A percentile compares a stretch with the other conserved stretches of the same genome.
Evolutionary conservation across 768 basidiomycete species (phyloP).

Genomic region (Roridomyces roridus): DNA sequence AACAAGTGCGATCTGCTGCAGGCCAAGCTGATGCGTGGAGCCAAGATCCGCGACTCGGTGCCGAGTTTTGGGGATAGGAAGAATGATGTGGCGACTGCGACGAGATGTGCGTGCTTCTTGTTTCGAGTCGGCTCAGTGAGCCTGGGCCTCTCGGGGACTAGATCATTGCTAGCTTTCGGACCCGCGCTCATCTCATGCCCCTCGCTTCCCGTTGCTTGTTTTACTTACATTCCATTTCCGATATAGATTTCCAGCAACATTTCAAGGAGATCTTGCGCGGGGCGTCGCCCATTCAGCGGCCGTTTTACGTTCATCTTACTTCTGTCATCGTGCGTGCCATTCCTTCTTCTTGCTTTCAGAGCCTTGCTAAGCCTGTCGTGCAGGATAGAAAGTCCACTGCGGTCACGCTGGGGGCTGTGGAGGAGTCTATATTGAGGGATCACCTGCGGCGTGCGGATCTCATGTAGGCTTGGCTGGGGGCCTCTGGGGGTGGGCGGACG

Average conservation of each 20-base stretch:
- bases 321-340: conserved; percentile 70
- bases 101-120: conserved; percentile 61
- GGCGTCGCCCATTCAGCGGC: conserved; percentile 66
- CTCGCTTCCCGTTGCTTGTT: too few species aligned
- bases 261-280: conserved; percentile 76
- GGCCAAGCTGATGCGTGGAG: conserved; percentile 72
- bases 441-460: conserved; percentile 75
- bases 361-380: conserved; percentile 12
- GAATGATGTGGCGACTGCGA: conserved; percentile 73
- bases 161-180: not conserved
- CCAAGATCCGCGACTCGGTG: conserved; percentile 70
- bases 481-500: too few species aligned
- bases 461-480: conserved; percentile 52
- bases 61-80: conserved; percentile 76
- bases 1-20: conserved; percentile 79
- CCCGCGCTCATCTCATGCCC: not conserved
- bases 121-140: too few species aligned
- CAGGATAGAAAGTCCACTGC: conserved; percentile 82
- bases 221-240: not conserved
- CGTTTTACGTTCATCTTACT: conserved; percentile 77
- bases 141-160: too few species aligned
- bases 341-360: not conserved
- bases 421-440: conserved; percentile 74
- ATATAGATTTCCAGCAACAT: conserved; percentile 76
- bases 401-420: conserved; percentile 71